Percentiles rank a stretch among this genome's conserved stretches.
Evolutionary conservation across 208 protist species (phyloP).

Genomic region (Crithidia expoeki): DNA sequence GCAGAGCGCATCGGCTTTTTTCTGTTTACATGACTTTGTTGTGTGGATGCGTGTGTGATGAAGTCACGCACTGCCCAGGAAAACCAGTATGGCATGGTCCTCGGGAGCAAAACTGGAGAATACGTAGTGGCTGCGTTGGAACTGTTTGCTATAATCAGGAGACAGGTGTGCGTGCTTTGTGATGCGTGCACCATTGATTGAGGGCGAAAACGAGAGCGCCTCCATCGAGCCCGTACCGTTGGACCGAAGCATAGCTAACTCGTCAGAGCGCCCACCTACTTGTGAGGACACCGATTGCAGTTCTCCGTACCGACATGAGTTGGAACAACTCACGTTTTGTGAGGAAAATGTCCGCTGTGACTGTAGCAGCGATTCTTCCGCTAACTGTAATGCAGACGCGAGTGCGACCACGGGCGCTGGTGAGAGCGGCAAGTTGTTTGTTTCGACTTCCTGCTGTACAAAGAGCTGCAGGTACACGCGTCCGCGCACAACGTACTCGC

Average conservation of each 20-base stretch:
- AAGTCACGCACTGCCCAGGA: conserved; percentile 38
- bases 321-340: neutral
- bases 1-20: too few relatives aligned
- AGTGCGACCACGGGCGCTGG: neutral
- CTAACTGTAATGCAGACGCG: neutral
- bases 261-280: neutral
- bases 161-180: conserved; percentile 26
- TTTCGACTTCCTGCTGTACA: conserved; percentile 48
- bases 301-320: neutral
- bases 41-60: neutral
- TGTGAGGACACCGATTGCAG: neutral
- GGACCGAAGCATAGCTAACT: neutral
- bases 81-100: conserved; percentile 37
- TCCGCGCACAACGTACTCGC: conserved; percentile 73
- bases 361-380: neutral
- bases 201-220: neutral
- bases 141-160: conserved; percentile 24
- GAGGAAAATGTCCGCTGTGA: neutral
- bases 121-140: conserved; percentile 32
- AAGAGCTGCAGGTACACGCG: conserved; percentile 60
- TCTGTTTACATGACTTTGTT: too few relatives aligned
- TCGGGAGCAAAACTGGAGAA: conserved; percentile 39
- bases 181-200: neutral
- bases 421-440: conserved; percentile 36
- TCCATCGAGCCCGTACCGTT: neutral